Base-by-base conservation (phyloP, 345 rosid species). In the Cardiospermum halicacabum region DNA sequence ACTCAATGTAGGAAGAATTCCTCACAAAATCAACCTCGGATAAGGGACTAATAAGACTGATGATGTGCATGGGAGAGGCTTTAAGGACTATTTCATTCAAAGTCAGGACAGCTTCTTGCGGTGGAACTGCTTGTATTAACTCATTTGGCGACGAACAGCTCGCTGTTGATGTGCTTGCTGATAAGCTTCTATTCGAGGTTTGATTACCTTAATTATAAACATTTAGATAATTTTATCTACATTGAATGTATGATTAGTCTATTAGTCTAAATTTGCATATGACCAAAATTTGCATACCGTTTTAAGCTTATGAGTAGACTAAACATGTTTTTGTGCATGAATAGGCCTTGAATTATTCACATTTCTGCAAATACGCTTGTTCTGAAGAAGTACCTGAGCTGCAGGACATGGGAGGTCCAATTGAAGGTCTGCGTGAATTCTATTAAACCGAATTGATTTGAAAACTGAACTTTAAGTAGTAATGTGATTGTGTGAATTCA, bases 331-430 rank as follows among this genome's bases (percentile, higher is more conserved):
- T 42, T 21, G 3, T 43, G 0, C 19, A 62, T 66, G 22, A 40
- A 11, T 58, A 94, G 99, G 95, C 99, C 71, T 81, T 94, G 83
- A 79, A 74, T 37, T 83, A 80, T 84, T 94, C 99, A 0, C 97
- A 94, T 72, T 85, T 75, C 85, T 94, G 99, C 69, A 94, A 94
- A 69, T 87, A 88, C 62, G 97, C 97, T 12, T 94, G 97, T 80
- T 94, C 99, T 31, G 99, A 91, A 74, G 96, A 94, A 81, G 84
- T 87, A 57, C 98, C 96, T 49, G 96, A 89, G 82, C 87, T 89
- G 57, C 98, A 89, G 70, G 98, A 92, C 80, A 89, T 92, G 98
- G 95, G 98, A 56, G 99, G 99, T 54, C 97, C 96, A 15, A 76
- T 53, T 31, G 95, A 94, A 87, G 99, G 98, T 93, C 66, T 32